Evolutionary conservation across 805 yeast genomes (phyloP), one percentile per base, ranked within the genome.

Genomic region (Metschnikowia dekortorum): DNA sequence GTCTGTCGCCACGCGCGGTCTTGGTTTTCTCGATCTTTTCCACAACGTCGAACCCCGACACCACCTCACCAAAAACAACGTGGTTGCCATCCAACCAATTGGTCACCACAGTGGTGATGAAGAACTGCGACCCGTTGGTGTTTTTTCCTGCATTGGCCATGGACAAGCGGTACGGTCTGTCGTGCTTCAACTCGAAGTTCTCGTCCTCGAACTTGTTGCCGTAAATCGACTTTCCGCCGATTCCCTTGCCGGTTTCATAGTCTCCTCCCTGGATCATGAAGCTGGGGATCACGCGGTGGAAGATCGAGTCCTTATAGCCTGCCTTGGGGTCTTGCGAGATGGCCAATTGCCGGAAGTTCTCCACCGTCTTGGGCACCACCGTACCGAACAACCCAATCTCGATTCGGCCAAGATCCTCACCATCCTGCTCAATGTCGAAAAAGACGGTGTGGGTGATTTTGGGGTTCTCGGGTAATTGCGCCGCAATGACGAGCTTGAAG

Each of bases 21-120:
- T 83, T 81, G 54, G 87, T 82, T 44, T 68, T 68, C 71, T 90
- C 96, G 63, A 94, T 82, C 68, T 80, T 76, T 57, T 77, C 70
- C 49, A 92, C 88, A 46, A 89, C 81, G 57, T 92, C 96, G 75
- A 83, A 77, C 44, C 98, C 98, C 50, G 85, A 90, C 14, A 89
- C 51, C 49, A 94, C 97, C 73, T 89, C 89, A 58, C 99, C 99
- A 63, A 94, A 94, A 39, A 94, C 99, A 65, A 94, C 99, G 70
- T 94, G 99, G 61, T 76, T 83, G 57, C 95, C 94, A 65, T 94
- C 89, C 65, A 94, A 81, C 98, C 99, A 94, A 45, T 85, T 74
- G 50, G 97, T 89, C 34, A 81, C 79, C 22, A 87, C 96, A 29
- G 97, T 91, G 63, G 96, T 90, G 73, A 94, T 86, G 79, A 91